Evolutionary conservation across 2,329 filamentous ascomycete genomes (phyloP).

Genomic region (Chrysoporthe cubensis): DNA sequence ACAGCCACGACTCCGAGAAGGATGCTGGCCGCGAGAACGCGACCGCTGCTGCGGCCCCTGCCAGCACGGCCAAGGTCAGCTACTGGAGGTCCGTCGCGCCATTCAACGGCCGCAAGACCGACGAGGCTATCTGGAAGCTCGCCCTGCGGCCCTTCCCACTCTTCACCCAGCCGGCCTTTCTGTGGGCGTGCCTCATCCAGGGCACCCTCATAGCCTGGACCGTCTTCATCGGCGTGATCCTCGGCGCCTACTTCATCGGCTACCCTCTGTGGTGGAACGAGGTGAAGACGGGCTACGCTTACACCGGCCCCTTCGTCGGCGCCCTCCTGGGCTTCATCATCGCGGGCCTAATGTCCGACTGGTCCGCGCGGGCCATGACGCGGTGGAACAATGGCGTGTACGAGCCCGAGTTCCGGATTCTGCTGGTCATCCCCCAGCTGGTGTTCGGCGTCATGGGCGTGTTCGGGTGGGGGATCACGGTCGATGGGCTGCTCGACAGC

Average conservation of each 20-base stretch:
- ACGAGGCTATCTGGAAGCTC: conserved; percentile 71
- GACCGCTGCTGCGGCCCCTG: conserved; percentile 39
- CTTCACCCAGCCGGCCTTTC: conserved; percentile 80
- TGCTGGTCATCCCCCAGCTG: conserved; percentile 82
- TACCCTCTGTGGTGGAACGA: conserved; percentile 82
- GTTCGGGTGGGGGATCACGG: conserved; percentile 82
- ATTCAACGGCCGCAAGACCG: conserved; percentile 82
- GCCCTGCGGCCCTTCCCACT: conserved; percentile 78
- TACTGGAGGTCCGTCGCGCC: conserved; percentile 65
- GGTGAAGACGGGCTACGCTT: conserved; percentile 82
- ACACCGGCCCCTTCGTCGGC: conserved; percentile 84
- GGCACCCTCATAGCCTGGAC: conserved; percentile 95
- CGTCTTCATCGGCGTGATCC: conserved; percentile 83
- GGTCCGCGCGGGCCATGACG: conserved; percentile 71
- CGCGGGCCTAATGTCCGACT: conserved; percentile 76
- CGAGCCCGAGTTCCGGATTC: conserved; percentile 87
- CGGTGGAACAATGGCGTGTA: conserved; percentile 78
- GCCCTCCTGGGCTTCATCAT: conserved; percentile 77
- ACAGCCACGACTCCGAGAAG: conserved; percentile 21
- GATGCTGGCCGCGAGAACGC: background rate
- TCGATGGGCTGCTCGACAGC: conserved; percentile 56
- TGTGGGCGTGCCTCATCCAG: conserved; percentile 81
- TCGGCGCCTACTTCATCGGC: conserved; percentile 81
- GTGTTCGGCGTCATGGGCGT: conserved; percentile 77
- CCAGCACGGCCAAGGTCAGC: conserved; percentile 54